Evolutionary conservation across 257 asterid genomes (phyloP), one percentile per base, ranked within the genome.

Genomic region (Capsicum pubescens): DNA sequence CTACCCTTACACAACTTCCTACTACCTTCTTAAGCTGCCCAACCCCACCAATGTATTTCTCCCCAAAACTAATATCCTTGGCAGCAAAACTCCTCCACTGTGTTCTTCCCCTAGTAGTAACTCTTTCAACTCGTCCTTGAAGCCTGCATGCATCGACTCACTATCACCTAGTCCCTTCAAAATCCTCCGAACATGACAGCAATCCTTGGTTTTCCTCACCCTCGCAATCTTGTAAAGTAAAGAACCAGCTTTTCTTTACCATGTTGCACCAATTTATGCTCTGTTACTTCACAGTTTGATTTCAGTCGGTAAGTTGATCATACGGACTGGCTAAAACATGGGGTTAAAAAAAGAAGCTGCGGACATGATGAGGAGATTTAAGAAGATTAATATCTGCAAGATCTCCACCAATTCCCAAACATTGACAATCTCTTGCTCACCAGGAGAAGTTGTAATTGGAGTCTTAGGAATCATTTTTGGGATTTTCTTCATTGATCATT

Each of bases 361-460:
- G 94, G 67, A 91, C 35, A 39, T 89, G 94, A 71, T 84, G 85
- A 11, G 87, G 85, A 5, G 88, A 86, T 12, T 91, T 78, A 35
- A 88, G 88, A 19, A 98, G 98, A 72, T 94, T 87, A 48, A 61
- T 32, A 42, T 93, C 98, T 42, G 95, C 97, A 5, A 97, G 93
- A 3, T 98, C 99, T 92, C 96, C 98, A 95, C 95, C 88, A 97
- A 82, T 72, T 97, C 98, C 95, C 97, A 93, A n/a, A 93, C 93
- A 83, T 97, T 89, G 88, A 97, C 94, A 60, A 74, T 90, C 89
- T 95, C 98, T 17, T 97, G 97, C 88, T 97, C 98, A 0, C 97
- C 98, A 3, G 97, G 95, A n/a, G 97, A 94, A 50, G 97, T 93
- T 58, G 81, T 83, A 57, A 82, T 52, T 26, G 32, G 32, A 26